phyloP scores from a whole-genome alignment of 2,329 filamentous ascomycete species.

The Fusarium oxysporum region DNA sequence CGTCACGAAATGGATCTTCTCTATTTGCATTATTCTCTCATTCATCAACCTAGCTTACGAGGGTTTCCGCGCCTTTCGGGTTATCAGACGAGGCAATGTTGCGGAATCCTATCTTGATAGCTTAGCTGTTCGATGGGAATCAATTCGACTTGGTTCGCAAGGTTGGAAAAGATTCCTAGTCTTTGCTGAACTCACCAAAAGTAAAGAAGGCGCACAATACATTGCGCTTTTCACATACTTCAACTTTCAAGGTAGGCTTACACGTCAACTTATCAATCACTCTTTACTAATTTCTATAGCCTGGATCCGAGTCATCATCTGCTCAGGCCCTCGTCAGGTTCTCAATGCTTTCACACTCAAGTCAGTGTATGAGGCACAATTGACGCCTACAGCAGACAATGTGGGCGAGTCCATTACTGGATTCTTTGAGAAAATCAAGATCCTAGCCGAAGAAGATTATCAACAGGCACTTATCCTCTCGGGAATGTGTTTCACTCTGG shows the following conservation, averaged over 20 bases:
- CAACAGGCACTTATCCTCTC: conserved; percentile 85
- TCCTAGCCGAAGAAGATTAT: conserved; percentile 77
- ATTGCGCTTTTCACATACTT: conserved; percentile 93
- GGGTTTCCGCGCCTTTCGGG: conserved; percentile 80
- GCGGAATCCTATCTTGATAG: conserved; percentile 93
- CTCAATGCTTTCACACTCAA: conserved; percentile 91
- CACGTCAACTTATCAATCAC: too few species aligned
- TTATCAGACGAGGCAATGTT: conserved; percentile 86
- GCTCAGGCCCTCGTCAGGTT: conserved; percentile 90
- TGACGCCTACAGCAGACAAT: conserved; percentile 65
- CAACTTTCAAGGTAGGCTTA: conserved; percentile 69
- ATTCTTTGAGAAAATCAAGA: conserved; percentile 85
- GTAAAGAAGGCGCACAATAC: conserved; percentile 90
- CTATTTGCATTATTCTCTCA: conserved; percentile 89
- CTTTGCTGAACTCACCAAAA: conserved; percentile 90
- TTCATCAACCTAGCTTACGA: conserved; percentile 85
- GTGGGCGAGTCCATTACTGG: conserved; percentile 74
- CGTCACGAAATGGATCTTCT: conserved; percentile 95
- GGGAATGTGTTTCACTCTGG: conserved; percentile 90
- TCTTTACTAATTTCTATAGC: conserved; percentile 60
- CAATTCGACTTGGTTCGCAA: conserved; percentile 77
- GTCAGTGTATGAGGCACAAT: conserved; percentile 80
- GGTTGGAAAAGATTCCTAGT: conserved; percentile 94
- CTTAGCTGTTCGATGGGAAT: conserved; percentile 86
- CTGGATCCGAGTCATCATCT: conserved; percentile 89